Evolutionary conservation across 2,329 filamentous ascomycete genomes (phyloP).

Genomic region (Fusarium sublunatum): DNA sequence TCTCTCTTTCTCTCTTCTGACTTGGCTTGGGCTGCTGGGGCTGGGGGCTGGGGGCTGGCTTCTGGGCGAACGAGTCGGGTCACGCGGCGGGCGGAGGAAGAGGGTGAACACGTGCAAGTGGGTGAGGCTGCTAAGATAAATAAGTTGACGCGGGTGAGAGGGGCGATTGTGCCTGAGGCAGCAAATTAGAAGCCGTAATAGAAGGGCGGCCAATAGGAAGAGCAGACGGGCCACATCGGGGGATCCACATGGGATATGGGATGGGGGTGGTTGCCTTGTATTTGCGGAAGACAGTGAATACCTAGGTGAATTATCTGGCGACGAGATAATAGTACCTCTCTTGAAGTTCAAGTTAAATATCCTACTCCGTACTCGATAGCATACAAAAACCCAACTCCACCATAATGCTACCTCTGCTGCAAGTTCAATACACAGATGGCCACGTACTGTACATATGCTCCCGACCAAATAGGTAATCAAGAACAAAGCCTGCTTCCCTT

Average conservation of each 20-base stretch:
- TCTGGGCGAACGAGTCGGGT: conserved; percentile 47
- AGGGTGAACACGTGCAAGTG: conserved; percentile 56
- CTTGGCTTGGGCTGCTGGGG: conserved; percentile 25
- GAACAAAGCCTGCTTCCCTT: background rate
- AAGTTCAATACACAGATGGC: no score
- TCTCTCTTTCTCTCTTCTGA: conserved; percentile 17
- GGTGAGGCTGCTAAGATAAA: conserved; percentile 53
- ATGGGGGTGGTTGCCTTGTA: conserved; percentile 35
- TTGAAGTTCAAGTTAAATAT: no score
- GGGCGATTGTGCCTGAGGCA: conserved; percentile 42
- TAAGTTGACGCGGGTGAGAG: conserved; percentile 40
- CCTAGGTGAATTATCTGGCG: background rate
- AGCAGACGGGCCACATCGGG: conserved; percentile 35
- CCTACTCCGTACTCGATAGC: no score
- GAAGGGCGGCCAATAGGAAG: conserved; percentile 34
- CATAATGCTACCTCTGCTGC: no score
- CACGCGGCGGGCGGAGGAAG: conserved; percentile 54
- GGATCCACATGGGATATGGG: background rate
- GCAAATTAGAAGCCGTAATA: conserved; percentile 14
- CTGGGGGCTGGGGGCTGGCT: conserved; percentile 32
- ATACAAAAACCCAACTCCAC: no score
- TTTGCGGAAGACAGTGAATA: conserved; percentile 13
- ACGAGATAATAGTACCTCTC: no score
- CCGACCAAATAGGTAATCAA: no score
- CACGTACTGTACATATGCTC: no score